These are phyloP conservation scores for Oxyria digyna DNA, from an alignment of 148 eudicot species.

Conservation along the genomic window DNA sequence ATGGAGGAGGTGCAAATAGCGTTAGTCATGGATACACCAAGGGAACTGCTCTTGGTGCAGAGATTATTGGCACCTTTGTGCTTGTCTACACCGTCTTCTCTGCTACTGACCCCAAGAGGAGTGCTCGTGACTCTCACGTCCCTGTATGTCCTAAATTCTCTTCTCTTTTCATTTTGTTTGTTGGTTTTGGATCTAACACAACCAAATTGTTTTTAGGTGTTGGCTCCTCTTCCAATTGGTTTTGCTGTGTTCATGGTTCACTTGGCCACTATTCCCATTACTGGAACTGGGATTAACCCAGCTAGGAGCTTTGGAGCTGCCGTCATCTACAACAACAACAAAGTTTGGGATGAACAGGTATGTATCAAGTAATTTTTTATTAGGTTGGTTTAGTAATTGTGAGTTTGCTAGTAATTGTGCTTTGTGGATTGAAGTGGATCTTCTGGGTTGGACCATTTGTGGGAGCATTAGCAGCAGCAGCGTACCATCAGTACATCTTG, in stretches of 20 bases:
- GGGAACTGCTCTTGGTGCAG: slow-evolving; percentile 82
- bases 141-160: slow-evolving; percentile 26
- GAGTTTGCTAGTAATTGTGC: neutral
- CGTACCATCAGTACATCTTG: slow-evolving; percentile 82
- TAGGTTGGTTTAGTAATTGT: neutral
- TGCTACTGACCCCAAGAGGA: slow-evolving; percentile 83
- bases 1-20: slow-evolving; percentile 63
- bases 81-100: slow-evolving; percentile 90
- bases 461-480: slow-evolving; percentile 82
- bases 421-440: slow-evolving; percentile 47
- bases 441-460: slow-evolving; percentile 94
- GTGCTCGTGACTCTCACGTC: slow-evolving; percentile 89
- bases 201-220: slow-evolving; percentile 22
- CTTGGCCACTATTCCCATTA: slow-evolving; percentile 84
- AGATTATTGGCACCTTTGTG: slow-evolving; percentile 76
- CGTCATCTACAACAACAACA: slow-evolving; percentile 55
- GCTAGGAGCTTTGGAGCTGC: slow-evolving; percentile 94
- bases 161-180: neutral
- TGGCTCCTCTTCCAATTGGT: slow-evolving; percentile 88
- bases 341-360: slow-evolving; percentile 82
- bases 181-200: neutral
- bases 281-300: slow-evolving; percentile 91
- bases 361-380: neutral
- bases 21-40: slow-evolving; percentile 47
- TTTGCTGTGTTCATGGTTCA: slow-evolving; percentile 91